Percentiles rank a stretch among this genome's conserved stretches.
Evolutionary conservation across 345 rosid genomes (phyloP).

Genomic region (Syzygium aromaticum): DNA sequence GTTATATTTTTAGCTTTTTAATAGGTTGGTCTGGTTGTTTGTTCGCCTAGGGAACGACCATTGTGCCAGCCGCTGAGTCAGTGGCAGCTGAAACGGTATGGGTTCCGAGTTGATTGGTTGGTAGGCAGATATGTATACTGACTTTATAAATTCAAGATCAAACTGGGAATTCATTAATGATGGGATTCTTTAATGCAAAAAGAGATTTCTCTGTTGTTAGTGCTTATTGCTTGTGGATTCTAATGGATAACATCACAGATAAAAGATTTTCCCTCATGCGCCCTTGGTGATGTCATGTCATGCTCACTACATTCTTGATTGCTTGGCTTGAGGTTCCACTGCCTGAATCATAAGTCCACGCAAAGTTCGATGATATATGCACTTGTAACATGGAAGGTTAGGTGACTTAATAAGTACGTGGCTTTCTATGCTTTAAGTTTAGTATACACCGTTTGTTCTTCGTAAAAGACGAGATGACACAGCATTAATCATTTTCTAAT

Average conservation of each 20-base stretch:
- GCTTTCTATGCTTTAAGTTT: not conserved
- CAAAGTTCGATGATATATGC: not conserved
- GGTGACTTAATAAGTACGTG: not conserved
- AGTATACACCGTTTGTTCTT: not conserved
- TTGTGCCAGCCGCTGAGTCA: not conserved
- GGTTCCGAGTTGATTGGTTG: not conserved
- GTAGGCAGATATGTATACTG: not conserved
- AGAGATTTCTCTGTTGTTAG: not conserved
- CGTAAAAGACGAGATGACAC: not conserved
- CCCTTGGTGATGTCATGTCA: not conserved
- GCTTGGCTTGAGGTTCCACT: not conserved
- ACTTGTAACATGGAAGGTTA: not conserved
- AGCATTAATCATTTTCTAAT: not conserved
- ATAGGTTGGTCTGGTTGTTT: not conserved
- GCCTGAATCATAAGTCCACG: not conserved
- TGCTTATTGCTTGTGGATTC: not conserved
- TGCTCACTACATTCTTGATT: not conserved
- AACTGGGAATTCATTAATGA: not conserved
- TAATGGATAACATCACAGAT: not conserved
- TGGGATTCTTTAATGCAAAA: not conserved
- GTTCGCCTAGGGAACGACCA: not conserved
- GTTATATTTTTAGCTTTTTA: not conserved
- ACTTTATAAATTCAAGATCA: not conserved
- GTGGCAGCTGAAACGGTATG: not conserved
- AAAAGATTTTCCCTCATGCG: not conserved